Base-by-base conservation (phyloP, 345 rosid species). In the Melaleuca alternifolia region DNA sequence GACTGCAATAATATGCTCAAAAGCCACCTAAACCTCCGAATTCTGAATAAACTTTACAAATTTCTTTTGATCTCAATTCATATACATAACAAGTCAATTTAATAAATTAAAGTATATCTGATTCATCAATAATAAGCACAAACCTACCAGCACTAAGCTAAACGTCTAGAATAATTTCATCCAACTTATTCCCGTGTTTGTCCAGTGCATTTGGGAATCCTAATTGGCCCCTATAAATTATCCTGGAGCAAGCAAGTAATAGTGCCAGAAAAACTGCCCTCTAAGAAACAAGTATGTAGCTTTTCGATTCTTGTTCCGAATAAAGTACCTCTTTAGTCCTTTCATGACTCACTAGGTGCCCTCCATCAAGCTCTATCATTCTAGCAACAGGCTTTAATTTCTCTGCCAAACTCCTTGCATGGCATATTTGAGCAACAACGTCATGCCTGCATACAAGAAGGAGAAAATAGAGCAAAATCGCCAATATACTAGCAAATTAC, bases 321-420 rank as follows among this genome's bases (percentile, higher is more conserved):
- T 51, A 52, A 41, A 44, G 56, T 94, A 95, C 99, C 99, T 96
- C 99, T 88, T 91, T 92, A 54, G 92, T 90, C 88, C 96, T 93
- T 93, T 97, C 99, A 75, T 96, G 99, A 91, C 98, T 94, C 89
- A 97, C 96, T 87, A 97, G 94, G 92, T 97, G 99, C 51, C 98
- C 99, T 37, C 99, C 99, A 75, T 94, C 96, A 89, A 97, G 98
- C 87, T 97, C 99, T 86, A 96, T 88, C 99, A 97, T 95, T 91
- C 92, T 95, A 85, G 99, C 96, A 51, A 88, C 92, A 7, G 99
- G 99, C 85, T 93, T 91, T 86, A 97, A 91, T 91, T 91, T 96
- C 91, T 92, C 92, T 48, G 99, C 98, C 75, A 97, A 94, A 87
- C 92, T 95, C 91, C 91, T 94, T 54, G 99, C 99, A 85, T 95